phyloP scores from a whole-genome alignment of 768 basidiomycete species.

The Phylloporus sp. region DNA sequence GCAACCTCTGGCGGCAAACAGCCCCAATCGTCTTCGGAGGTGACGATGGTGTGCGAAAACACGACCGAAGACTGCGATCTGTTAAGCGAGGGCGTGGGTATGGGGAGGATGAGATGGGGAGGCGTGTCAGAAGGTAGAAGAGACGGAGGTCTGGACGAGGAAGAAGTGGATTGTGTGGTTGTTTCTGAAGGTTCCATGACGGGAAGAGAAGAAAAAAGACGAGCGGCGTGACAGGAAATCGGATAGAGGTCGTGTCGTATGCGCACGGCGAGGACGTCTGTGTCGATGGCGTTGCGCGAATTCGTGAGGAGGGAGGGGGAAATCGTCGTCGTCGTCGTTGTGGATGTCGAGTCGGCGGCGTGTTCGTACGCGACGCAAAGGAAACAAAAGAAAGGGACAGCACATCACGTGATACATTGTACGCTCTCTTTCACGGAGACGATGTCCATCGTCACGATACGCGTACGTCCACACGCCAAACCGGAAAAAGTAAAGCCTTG shows the following conservation, averaged over 20 bases:
- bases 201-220: background rate
- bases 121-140: slow-evolving; percentile 14
- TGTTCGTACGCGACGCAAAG: slow-evolving; percentile 16
- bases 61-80: slow-evolving; percentile 41
- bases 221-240: slow-evolving; percentile 4
- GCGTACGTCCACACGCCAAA: slow-evolving; percentile 37
- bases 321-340: slow-evolving; percentile 8
- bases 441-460: slow-evolving; percentile 69
- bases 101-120: slow-evolving; percentile 39
- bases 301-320: background rate
- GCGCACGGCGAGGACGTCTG: background rate
- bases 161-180: slow-evolving; percentile 9
- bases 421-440: no score
- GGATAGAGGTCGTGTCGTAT: slow-evolving; percentile 2
- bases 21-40: slow-evolving; percentile 35
- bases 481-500: background rate
- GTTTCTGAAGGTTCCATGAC: slow-evolving; percentile 18
- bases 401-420: no score
- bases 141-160: slow-evolving; percentile 19
- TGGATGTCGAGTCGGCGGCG: slow-evolving; percentile 11
- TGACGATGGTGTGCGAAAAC: slow-evolving; percentile 38
- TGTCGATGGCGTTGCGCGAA: background rate
- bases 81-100: slow-evolving; percentile 35
- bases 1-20: slow-evolving; percentile 47
- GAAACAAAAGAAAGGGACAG: slow-evolving; percentile 12